Evolutionary conservation across 352 stramenopile species (phyloP).

Genomic region (Phytopythium sindhum): DNA sequence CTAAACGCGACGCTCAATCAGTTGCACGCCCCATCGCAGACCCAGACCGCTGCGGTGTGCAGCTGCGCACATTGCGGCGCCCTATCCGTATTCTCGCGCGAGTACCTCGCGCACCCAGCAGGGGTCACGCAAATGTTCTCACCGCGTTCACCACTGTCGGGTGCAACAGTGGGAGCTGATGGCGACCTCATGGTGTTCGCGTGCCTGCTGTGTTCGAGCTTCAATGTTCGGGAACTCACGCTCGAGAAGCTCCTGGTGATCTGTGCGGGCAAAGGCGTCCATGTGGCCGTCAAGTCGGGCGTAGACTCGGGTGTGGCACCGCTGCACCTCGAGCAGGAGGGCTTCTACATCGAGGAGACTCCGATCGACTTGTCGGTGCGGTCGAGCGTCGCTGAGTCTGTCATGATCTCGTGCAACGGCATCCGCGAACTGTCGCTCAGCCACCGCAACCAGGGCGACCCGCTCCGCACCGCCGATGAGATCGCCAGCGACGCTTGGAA

Average conservation of each 20-base stretch:
- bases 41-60: conserved; percentile 27
- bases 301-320: conserved; percentile 24
- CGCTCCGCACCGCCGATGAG: conserved; percentile 15
- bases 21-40: conserved; percentile 45
- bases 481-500: conserved; percentile 34
- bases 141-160: background rate
- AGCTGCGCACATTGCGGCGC: conserved; percentile 59
- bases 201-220: conserved; percentile 67
- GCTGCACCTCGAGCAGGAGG: conserved; percentile 32
- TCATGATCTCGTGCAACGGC: conserved; percentile 49
- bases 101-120: conserved; percentile 24
- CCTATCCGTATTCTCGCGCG: conserved; percentile 49
- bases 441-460: background rate
- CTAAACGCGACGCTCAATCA: conserved; percentile 36
- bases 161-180: conserved; percentile 6
- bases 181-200: conserved; percentile 43
- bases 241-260: conserved; percentile 52
- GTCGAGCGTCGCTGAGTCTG: conserved; percentile 33
- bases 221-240: conserved; percentile 65
- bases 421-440: conserved; percentile 25
- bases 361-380: conserved; percentile 24
- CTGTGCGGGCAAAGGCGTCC: conserved; percentile 43
- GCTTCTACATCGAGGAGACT: conserved; percentile 61
- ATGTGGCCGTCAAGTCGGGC: conserved; percentile 30
- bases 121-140: conserved; percentile 10